Percentiles rank a stretch among this genome's conserved stretches.
phyloP scores from a whole-genome alignment of 495 filamentous ascomycete genomes.

The Chaetomidium leptoderma region DNA sequence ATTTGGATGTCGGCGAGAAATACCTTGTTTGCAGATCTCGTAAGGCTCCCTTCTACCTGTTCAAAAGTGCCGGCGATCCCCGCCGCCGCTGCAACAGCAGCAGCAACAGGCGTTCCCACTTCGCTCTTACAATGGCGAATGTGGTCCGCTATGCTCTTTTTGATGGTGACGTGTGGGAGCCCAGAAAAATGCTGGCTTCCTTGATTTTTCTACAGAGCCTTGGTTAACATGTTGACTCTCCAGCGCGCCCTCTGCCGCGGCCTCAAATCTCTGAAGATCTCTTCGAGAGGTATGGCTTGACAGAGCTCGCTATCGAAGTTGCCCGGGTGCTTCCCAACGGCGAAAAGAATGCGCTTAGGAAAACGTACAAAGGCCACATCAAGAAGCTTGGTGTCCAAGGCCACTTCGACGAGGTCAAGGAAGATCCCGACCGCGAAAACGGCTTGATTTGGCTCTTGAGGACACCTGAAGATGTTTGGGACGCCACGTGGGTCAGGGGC shows the following conservation, averaged over 20 bases:
- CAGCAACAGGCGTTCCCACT: background rate
- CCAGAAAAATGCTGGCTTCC: background rate
- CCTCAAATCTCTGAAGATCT: slow-evolving; percentile 47
- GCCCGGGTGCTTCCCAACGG: slow-evolving; percentile 52
- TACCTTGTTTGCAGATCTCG: slow-evolving; percentile 58
- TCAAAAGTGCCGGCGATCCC: slow-evolving; percentile 1
- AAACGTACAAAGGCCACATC: slow-evolving; percentile 57
- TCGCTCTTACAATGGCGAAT: slow-evolving; percentile 6
- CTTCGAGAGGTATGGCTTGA: slow-evolving; percentile 48
- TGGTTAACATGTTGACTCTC: slow-evolving; percentile 48
- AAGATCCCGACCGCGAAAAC: slow-evolving; percentile 36
- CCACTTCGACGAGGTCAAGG: slow-evolving; percentile 50
- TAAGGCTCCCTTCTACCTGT: slow-evolving; percentile 50
- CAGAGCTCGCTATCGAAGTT: slow-evolving; percentile 47
- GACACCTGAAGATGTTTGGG: slow-evolving; percentile 54
- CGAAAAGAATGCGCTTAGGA: slow-evolving; percentile 53
- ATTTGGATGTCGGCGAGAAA: slow-evolving; percentile 54
- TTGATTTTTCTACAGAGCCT: slow-evolving; percentile 25
- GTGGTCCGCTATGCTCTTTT: slow-evolving; percentile 4
- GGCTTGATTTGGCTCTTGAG: slow-evolving; percentile 45
- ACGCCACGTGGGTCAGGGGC: slow-evolving; percentile 45
- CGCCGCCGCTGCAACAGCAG: background rate
- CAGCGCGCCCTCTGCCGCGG: slow-evolving; percentile 43
- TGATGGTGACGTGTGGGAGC: background rate
- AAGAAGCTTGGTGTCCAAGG: slow-evolving; percentile 52